Conservation (phyloP, 208 protist species). For the Plasmodiophora brassicae region DNA sequence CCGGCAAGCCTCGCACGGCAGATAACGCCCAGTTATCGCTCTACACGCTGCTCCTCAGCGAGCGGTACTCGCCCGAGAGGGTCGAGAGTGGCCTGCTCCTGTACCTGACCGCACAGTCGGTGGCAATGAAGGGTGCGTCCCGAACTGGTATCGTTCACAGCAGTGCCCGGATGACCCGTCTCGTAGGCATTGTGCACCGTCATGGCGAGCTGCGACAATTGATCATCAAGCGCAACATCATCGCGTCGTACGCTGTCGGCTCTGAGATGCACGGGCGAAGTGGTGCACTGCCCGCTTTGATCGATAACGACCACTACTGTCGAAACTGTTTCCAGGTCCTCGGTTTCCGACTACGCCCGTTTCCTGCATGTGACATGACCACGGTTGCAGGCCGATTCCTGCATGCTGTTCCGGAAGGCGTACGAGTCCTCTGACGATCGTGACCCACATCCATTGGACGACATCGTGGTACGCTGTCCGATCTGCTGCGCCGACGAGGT, state of each 20-base stretch:
- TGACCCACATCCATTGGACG: not conserved
- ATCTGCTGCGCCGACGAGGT: not conserved
- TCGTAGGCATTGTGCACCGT: not conserved
- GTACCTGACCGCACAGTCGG: constrained; percentile 11
- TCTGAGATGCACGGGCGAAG: not conserved
- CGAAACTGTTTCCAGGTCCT: not conserved
- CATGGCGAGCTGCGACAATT: not conserved
- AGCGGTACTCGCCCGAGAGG: not conserved
- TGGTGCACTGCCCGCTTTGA: not conserved
- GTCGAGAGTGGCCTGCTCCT: not conserved
- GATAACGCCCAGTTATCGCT: constrained; percentile 12
- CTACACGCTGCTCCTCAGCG: not conserved
- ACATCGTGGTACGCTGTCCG: too few relatives aligned
- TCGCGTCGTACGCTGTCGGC: not conserved
- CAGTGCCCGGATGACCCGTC: not conserved
- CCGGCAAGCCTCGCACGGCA: not conserved
- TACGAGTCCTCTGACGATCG: not conserved
- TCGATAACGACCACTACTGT: not conserved
- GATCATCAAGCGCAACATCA: constrained; percentile 18
- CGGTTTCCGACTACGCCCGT: not conserved
- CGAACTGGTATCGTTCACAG: too few relatives aligned
- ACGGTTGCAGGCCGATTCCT: not conserved
- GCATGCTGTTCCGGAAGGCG: not conserved
- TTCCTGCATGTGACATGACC: not conserved
- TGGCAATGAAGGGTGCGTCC: not conserved